Conservation (phyloP, 305 asterid species). For the Fraxinus nigra region DNA sequence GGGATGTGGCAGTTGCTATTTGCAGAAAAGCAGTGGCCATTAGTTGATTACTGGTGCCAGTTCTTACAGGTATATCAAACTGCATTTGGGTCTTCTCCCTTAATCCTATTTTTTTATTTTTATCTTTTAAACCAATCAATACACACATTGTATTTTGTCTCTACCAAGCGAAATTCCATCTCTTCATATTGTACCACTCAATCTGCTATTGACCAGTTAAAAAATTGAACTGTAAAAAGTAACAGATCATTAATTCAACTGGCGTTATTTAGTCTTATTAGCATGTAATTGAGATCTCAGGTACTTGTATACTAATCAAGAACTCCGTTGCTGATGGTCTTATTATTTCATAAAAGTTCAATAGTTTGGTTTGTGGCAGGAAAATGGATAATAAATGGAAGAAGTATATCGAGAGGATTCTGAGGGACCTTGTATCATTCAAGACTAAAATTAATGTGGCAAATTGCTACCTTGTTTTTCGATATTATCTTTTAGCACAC, state of each 20-base stretch:
- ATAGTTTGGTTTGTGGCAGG: not conserved
- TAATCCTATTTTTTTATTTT: not conserved
- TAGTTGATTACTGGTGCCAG: constrained; percentile 98
- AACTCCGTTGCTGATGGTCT: not conserved
- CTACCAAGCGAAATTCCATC: not conserved
- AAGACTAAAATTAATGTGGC: not conserved
- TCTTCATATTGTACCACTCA: not conserved
- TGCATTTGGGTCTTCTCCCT: not conserved
- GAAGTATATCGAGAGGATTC: not conserved
- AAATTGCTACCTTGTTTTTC: not conserved
- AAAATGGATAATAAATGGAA: not conserved
- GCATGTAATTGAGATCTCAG: not conserved
- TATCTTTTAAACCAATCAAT: not conserved
- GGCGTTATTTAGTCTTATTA: not conserved
- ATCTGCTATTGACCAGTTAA: not conserved
- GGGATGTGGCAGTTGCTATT: constrained; percentile 99
- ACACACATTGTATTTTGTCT: not conserved
- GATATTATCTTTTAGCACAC: not conserved
- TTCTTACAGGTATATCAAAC: constrained; percentile 71
- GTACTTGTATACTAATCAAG: not conserved
- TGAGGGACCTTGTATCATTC: not conserved
- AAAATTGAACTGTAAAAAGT: not conserved
- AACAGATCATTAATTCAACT: not conserved
- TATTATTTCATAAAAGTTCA: not conserved
- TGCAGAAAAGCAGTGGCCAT: constrained; percentile 92